Evolutionary conservation across 1,284 basidiomycete species (phyloP).

Genomic region (Mycena sp.): DNA sequence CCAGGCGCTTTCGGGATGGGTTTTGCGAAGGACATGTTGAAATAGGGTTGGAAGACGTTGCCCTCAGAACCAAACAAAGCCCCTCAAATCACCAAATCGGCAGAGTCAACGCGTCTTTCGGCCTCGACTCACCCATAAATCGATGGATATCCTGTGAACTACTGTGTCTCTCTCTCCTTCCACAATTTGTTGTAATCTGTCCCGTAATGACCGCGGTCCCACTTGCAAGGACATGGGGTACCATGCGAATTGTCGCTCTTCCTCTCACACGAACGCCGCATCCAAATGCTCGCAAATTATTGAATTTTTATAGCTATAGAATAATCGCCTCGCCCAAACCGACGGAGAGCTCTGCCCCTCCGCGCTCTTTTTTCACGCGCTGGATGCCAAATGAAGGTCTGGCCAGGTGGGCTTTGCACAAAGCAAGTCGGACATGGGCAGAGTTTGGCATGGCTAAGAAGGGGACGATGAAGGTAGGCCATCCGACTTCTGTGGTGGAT

Average conservation of each 20-base stretch:
- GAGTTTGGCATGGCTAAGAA: constrained; percentile 70
- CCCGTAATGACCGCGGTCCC: constrained; percentile 12
- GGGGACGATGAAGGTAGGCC: constrained; percentile 72
- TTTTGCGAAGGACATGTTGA: constrained; percentile 21
- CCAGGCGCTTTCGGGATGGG: constrained; percentile 3
- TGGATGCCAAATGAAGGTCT: constrained; percentile 51
- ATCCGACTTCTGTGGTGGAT: background rate
- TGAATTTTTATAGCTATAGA: constrained; percentile 55
- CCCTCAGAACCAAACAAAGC: background rate
- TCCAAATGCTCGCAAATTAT: constrained; percentile 10
- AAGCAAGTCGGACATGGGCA: constrained; percentile 66
- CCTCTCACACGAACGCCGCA: constrained; percentile 41
- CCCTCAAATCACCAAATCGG: no score
- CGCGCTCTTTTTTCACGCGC: constrained; percentile 23
- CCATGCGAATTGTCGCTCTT: constrained; percentile 48
- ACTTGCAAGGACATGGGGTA: background rate
- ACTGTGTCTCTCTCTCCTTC: background rate
- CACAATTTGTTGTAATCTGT: background rate
- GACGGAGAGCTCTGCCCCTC: constrained; percentile 1
- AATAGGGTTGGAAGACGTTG: background rate
- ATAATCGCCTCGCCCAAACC: constrained; percentile 34
- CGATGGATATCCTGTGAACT: background rate
- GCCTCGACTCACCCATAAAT: background rate
- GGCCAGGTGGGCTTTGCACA: constrained; percentile 56
- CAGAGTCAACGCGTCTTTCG: background rate